Conservation (phyloP, 805 yeast genomes). For the Metschnikowia arizonensis region DNA sequence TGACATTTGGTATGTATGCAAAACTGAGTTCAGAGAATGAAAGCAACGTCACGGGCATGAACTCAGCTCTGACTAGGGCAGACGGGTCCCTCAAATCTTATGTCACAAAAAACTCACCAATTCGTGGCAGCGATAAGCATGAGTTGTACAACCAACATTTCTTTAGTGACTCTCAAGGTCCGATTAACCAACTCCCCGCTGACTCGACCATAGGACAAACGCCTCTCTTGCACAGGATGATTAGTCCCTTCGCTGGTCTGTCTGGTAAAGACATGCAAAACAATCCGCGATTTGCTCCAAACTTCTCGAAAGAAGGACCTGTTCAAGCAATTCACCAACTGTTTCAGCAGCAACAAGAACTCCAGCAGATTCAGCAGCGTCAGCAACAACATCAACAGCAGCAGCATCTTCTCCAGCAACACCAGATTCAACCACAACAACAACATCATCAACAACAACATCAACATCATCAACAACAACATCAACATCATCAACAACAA, state of each 20-base stretch:
- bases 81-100: neutral
- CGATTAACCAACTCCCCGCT: neutral
- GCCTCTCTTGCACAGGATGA: conserved; percentile 1
- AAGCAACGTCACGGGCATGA: neutral
- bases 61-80: neutral
- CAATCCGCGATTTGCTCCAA: neutral
- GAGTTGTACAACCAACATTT: neutral
- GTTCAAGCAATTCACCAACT: neutral
- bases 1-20: neutral
- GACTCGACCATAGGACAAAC: neutral
- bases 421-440: conserved; percentile 6
- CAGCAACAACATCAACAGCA: conserved; percentile 17
- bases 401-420: conserved; percentile 10
- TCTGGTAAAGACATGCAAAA: neutral
- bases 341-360: neutral
- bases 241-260: conserved; percentile 1
- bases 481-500: neutral
- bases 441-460: neutral
- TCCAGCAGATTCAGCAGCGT: neutral
- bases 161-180: neutral
- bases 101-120: neutral
- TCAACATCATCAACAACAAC: neutral
- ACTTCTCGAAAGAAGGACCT: neutral
- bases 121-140: neutral
- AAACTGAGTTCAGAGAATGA: conserved; percentile 2